Conservation (phyloP, 768 basidiomycete genomes). For the Lactarius deliciosus region DNA sequence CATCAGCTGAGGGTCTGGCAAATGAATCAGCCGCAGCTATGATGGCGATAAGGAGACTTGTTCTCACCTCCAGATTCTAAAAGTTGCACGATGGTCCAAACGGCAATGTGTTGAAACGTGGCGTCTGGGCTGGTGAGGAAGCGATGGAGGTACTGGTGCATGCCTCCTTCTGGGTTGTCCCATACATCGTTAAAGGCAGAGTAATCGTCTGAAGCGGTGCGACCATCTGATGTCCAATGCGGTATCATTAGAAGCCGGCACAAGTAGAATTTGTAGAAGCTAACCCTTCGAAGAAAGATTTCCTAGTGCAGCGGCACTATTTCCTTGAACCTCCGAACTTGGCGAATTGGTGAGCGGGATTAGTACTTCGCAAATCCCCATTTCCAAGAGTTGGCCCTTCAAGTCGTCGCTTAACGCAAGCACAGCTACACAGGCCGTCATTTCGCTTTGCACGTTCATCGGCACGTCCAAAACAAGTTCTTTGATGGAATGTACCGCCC, state of each 20-base stretch:
- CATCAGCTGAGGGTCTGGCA: conserved; percentile 78
- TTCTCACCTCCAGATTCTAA: conserved; percentile 87
- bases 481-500: conserved; percentile 95
- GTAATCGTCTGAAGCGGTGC: conserved; percentile 81
- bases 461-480: conserved; percentile 94
- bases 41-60: background rate
- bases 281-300: conserved; percentile 95
- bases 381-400: conserved; percentile 94
- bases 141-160: conserved; percentile 91
- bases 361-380: conserved; percentile 97
- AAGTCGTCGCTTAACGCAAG: conserved; percentile 94
- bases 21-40: conserved; percentile 8
- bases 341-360: conserved; percentile 96
- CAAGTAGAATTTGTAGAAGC: conserved; percentile 23
- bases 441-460: conserved; percentile 96
- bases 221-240: conserved; percentile 54
- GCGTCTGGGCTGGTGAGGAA: conserved; percentile 93
- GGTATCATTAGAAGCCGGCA: background rate
- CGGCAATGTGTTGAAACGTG: conserved; percentile 99
- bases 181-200: conserved; percentile 97
- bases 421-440: conserved; percentile 99
- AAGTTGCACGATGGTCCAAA: conserved; percentile 98
- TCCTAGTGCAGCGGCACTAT: conserved; percentile 95
- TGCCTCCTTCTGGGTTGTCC: conserved; percentile 96
- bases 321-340: conserved; percentile 97